Base-by-base conservation (phyloP, 768 basidiomycete species). In the Leccinum pellstonianum region DNA sequence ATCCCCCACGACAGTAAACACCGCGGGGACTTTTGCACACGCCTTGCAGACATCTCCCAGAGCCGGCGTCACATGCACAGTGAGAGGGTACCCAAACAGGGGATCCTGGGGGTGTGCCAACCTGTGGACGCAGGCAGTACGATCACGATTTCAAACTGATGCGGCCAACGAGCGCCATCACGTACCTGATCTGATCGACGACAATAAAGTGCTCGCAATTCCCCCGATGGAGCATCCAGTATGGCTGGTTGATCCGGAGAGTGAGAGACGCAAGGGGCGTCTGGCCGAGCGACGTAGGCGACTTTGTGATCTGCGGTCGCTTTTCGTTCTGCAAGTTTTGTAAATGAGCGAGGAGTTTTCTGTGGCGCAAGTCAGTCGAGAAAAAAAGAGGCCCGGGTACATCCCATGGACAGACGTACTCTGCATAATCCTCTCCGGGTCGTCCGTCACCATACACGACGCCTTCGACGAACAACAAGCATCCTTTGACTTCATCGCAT, bases 141-240 rank as follows among this genome's bases (percentile, higher is more conserved):
- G 38, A 41, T 43, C 43, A 43, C 52, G 38, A 65, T 27, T 64
- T 27, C 41, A 46, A 31, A 35, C 48, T 50, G 57, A 53, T 9
- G 25, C 33, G 35, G 15, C 33, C 33, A 17, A 33, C 9, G 48
- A 4, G 11, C 31, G 17, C 23, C 23, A 35, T 57, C 21, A 27
- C 33, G 46, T 65, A 84, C 92, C 93, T 81, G 61, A 94, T 86
- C 62, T 88, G 81, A 60, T 91, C 85, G 41, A 93, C 62, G 21
- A 88, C 81, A 21, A 92, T 64, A 69, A 86, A 90, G 67, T 94
- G 92, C 64, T 93, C 90, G 67, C 92, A 94, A 65, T 84, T 87
- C 35, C 91, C 92, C 56, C 82, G 81, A 66, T 94, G 92, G 17
- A 93, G 76, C 56, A 93, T 75, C 85, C 88, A 91, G 64, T 94